phyloP scores from a whole-genome alignment of 208 protist genomes.

The Cochliopodium minus region DNA sequence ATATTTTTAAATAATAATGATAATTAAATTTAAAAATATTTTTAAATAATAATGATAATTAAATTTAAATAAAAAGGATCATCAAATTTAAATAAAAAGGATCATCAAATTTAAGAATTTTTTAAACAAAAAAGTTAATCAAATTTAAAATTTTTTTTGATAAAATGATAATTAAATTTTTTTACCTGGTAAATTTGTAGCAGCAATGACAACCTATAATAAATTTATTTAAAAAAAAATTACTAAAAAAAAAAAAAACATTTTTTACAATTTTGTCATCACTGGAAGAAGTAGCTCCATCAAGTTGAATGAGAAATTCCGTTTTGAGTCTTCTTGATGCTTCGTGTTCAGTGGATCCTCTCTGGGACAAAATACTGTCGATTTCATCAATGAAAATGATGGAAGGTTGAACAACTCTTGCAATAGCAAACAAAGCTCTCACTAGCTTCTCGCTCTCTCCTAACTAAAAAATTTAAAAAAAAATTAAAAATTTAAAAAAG shows the following conservation, averaged over 20 bases:
- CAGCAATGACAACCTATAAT: constrained; percentile 8
- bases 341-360: constrained; percentile 61
- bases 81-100: too few species aligned
- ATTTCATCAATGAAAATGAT: constrained; percentile 87
- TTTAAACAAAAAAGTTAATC: too few species aligned
- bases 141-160: too few species aligned
- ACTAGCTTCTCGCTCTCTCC: constrained; percentile 80
- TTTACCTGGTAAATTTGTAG: constrained; percentile 6
- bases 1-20: too few species aligned
- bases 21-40: too few species aligned
- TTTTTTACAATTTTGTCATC: neutral
- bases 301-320: constrained; percentile 71
- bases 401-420: constrained; percentile 56
- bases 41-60: too few species aligned
- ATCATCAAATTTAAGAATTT: too few species aligned
- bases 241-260: constrained; percentile 1
- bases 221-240: neutral
- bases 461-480: constrained; percentile 29
- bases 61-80: constrained; percentile 5
- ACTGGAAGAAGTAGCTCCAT: constrained; percentile 29
- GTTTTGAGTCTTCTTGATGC: constrained; percentile 66
- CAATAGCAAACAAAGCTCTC: constrained; percentile 69
- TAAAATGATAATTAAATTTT: too few species aligned
- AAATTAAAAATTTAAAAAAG: too few species aligned
- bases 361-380: constrained; percentile 66